Base-by-base conservation (phyloP, 177 flowering plant genomes). In the Telopea speciosissima region DNA sequence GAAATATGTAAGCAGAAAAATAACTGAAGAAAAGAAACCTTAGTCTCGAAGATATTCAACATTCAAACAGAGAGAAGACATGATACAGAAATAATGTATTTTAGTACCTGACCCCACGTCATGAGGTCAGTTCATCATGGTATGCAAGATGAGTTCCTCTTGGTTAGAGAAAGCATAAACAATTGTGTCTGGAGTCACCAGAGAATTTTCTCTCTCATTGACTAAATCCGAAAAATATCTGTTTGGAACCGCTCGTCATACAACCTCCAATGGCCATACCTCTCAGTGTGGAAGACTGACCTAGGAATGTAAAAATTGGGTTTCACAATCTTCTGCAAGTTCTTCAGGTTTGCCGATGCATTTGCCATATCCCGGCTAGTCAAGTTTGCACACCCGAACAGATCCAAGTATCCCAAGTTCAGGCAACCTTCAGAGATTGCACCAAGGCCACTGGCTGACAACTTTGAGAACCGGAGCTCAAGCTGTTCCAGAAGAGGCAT, bases 181-280 rank as follows among this genome's bases (percentile, higher is more conserved):
- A 49, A 12, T 49, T 13, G 40, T 7, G 61, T 24, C 61, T n/a
- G 23, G 61, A 58, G 8, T 58, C 22, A 58, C 61, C 61, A 58
- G 61, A 58, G 22, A 8, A 2, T 58, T 22, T 44, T 52, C 21
- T 44, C 24, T 66, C 75, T 42, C 24, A 45, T 68, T 60, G 42
- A 68, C 85, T 80, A 92, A 45, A 93, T 88, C 71, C 94, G 84
- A 75, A 91, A 91, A 65, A 83, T 77, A 77, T 85, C 90, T 1
- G 90, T 88, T 62, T 88, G 96, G 73, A 91, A 91, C 5, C 98
- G 85, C 61, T 91, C 98, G 68, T 94, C 97, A 69, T 94, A 91
- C 84, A 94, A 75, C 56, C 75, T 76, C 98, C 98, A 94, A 74
- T 93, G 98, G 5, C 88, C 91, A 71, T 91, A 90, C 77, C 98